Base-by-base conservation (phyloP, 78 protist genomes). In the Dictyostelium firmibasis region DNA sequence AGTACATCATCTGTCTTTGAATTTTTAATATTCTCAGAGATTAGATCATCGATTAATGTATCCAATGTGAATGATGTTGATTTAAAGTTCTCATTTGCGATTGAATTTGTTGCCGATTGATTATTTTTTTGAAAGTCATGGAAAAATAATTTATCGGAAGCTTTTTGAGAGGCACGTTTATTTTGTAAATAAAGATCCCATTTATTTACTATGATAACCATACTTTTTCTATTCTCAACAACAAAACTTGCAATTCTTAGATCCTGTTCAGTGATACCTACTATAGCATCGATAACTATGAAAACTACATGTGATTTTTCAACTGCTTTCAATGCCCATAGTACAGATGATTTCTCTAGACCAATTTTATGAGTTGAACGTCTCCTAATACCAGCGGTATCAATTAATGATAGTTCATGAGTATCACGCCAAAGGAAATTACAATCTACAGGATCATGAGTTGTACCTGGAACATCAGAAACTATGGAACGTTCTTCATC, bases 361-460 rank as follows among this genome's bases (percentile, higher is more conserved):
- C 96, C 96, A 38, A 85, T 81, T 41, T 83, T 85, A 36, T 83
- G 91, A 7, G 86, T 85, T 14, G 95, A 47, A 31, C 93, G 29
- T 23, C 96, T 78, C 35, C 96, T 60, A 38, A 96, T 92, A n/a
- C 97, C 97, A 2, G 97, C 97, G 11, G 97, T 96, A 60, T 96
- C 97, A 16, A 96, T 83, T 33, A 96, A 82, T 14, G 77, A 31
- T n/a, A 81, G 29, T 20, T 64, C 76, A 60, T 83, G 91, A 14
- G 33, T 38, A 18, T 87, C 96, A 10, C 94, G 47, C 91, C 82
- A 72, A 35, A 25, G 5, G 38, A 95, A 85, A 25, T 25, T 23
- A 67, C 86, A 44, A 84, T 96, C 97, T 13, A 96, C 95, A 2
- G 96, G 92, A 57, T 96, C 97, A 53, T 91, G 96, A n/a, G 97